Evolutionary conservation across 164 flowering plant genomes (phyloP).

Genomic region (Berberis vulgaris): DNA sequence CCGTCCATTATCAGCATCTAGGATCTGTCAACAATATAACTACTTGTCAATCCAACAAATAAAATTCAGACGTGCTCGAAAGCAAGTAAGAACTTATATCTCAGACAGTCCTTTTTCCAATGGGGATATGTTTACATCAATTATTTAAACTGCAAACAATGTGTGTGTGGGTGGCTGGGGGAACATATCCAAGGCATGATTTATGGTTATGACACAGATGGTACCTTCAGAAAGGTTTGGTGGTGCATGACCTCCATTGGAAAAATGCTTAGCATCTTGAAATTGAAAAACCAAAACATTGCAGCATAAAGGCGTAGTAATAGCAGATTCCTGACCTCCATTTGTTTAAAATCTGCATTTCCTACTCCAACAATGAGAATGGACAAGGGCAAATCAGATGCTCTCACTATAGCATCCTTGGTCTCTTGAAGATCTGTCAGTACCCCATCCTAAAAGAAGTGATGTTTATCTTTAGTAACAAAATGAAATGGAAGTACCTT

Average conservation of each 20-base stretch:
- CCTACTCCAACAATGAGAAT: conserved; percentile 96
- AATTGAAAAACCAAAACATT: too few species aligned
- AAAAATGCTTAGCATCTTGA: too few species aligned
- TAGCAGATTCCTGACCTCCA: conserved; percentile 57
- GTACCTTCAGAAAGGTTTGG: too few species aligned
- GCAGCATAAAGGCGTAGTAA: background rate
- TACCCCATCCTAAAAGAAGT: conserved; percentile 70
- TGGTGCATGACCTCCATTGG: too few species aligned
- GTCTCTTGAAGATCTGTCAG: conserved; percentile 80
- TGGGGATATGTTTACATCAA: too few species aligned
- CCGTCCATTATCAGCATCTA: conserved; percentile 85
- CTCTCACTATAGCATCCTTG: conserved; percentile 71
- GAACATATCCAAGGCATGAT: too few species aligned
- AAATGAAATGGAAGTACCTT: background rate
- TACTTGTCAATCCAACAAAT: background rate
- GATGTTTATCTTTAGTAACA: background rate
- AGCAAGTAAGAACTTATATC: too few species aligned
- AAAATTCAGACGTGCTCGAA: background rate
- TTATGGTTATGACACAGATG: too few species aligned
- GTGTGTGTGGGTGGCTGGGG: too few species aligned
- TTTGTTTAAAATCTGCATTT: conserved; percentile 67
- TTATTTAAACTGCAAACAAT: too few species aligned
- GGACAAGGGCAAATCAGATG: conserved; percentile 89
- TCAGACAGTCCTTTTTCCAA: too few species aligned
- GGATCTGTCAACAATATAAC: conserved; percentile 35